phyloP scores from a whole-genome alignment of 331 rosid genomes.

The Acacia concinna region DNA sequence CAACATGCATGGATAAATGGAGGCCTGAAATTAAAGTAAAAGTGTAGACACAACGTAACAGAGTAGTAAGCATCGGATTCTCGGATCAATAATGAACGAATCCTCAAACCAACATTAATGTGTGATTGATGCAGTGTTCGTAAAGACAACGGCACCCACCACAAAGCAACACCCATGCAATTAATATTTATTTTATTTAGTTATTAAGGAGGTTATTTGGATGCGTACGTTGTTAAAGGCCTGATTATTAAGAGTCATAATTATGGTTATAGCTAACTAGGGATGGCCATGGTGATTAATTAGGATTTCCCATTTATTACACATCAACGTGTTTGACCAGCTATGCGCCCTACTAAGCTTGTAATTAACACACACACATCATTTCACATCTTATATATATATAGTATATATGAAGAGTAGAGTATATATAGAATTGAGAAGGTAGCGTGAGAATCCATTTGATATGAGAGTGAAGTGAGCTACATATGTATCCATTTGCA shows the following conservation, averaged over 20 bases:
- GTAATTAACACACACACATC: not conserved
- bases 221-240: not conserved
- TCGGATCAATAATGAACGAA: conserved; percentile 24
- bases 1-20: not conserved
- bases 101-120: conserved; percentile 41
- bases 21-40: not conserved
- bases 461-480: conserved; percentile 27
- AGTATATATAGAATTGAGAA: not conserved
- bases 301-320: conserved; percentile 18
- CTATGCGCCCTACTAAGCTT: not conserved
- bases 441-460: conserved; percentile 67
- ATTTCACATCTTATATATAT: not conserved
- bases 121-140: conserved; percentile 49
- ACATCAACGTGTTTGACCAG: conserved; percentile 81
- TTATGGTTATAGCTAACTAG: not conserved
- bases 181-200: too few species aligned
- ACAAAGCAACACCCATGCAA: conserved; percentile 25
- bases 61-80: conserved; percentile 41
- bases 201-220: too few species aligned
- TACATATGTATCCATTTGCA: not conserved
- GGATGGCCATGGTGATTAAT: not conserved
- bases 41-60: not conserved
- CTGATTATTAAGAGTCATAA: not conserved
- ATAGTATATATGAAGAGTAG: not conserved
- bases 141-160: conserved; percentile 72